These are phyloP conservation scores for Verbena officinalis DNA, from an alignment of 257 asterid genomes.

Conservation along the genomic window DNA sequence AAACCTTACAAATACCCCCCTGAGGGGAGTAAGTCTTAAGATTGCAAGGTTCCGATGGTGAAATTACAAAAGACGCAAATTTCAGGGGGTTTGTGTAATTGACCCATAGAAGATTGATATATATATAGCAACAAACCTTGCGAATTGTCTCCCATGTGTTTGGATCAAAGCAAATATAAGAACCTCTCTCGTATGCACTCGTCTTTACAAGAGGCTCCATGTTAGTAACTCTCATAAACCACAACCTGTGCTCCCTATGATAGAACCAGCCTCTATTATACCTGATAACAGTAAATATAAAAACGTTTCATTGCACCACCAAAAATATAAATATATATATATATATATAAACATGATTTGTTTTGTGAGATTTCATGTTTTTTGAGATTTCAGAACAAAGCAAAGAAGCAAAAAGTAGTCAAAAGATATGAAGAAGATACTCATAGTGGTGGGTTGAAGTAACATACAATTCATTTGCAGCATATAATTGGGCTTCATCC, in stretches of 20 bases:
- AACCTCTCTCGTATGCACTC: constrained; percentile 77
- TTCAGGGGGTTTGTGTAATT: too few relatives aligned
- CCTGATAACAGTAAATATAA: constrained; percentile 46
- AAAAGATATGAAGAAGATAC: background rate
- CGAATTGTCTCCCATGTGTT: constrained; percentile 96
- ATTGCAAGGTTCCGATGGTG: too few relatives aligned
- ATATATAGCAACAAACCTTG: constrained; percentile 56
- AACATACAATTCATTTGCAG: constrained; percentile 93
- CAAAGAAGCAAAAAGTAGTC: constrained; percentile 9
- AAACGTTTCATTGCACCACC: background rate
- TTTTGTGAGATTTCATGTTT: background rate
- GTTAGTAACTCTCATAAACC: constrained; percentile 77
- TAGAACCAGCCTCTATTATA: constrained; percentile 92
- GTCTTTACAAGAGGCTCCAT: constrained; percentile 88
- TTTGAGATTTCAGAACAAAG: background rate
- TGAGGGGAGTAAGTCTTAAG: too few relatives aligned
- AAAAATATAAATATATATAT: too few relatives aligned
- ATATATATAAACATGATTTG: constrained; percentile 10
- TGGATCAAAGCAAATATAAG: constrained; percentile 92
- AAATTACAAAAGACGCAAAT: too few relatives aligned
- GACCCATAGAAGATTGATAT: constrained; percentile 4
- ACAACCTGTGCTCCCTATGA: constrained; percentile 72
- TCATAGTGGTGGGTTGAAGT: constrained; percentile 16
- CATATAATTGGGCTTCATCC: constrained; percentile 93
- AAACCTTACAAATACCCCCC: too few relatives aligned